Percentiles rank a stretch among this genome's conserved stretches.
Conservation (phyloP, 2,329 filamentous ascomycete genomes). For the Xylaria hypoxylon region DNA sequence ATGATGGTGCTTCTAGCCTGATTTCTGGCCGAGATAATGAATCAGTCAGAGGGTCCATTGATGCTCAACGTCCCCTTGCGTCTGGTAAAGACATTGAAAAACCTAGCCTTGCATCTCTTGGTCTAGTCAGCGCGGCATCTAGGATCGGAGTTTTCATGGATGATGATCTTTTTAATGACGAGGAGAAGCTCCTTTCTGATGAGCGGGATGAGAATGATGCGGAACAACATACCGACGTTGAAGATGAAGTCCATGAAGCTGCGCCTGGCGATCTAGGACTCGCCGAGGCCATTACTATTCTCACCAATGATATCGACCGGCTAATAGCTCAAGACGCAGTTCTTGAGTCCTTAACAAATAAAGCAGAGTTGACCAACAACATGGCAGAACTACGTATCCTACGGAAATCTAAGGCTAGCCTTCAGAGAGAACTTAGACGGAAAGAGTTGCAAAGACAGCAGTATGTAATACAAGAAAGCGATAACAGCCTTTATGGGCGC, state of each 20-base stretch:
- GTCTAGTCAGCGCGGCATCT: slow-evolving; percentile 87
- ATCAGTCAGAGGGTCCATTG: slow-evolving; percentile 59
- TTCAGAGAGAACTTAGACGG: slow-evolving; percentile 89
- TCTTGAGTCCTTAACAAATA: slow-evolving; percentile 89
- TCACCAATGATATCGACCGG: slow-evolving; percentile 93
- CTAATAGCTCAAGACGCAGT: slow-evolving; percentile 89
- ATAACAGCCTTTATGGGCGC: slow-evolving; percentile 94
- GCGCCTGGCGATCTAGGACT: slow-evolving; percentile 93
- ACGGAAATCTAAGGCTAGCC: slow-evolving; percentile 91
- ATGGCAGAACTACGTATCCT: slow-evolving; percentile 91
- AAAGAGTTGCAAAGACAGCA: slow-evolving; percentile 97
- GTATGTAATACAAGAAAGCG: slow-evolving; percentile 96
- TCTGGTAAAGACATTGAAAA: slow-evolving; percentile 67
- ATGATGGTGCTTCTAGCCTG: slow-evolving; percentile 62
- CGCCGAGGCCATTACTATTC: slow-evolving; percentile 87
- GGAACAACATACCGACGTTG: slow-evolving; percentile 67
- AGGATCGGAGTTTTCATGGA: slow-evolving; percentile 93
- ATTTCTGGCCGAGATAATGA: slow-evolving; percentile 68
- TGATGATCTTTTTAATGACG: slow-evolving; percentile 92
- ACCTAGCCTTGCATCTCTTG: slow-evolving; percentile 90
- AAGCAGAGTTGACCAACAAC: slow-evolving; percentile 97
- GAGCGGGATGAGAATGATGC: slow-evolving; percentile 80
- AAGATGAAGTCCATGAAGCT: slow-evolving; percentile 91
- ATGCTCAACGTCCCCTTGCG: slow-evolving; percentile 49
- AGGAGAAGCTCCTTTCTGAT: slow-evolving; percentile 85